These are phyloP conservation scores for Puccinia horiana DNA, from an alignment of 1,284 basidiomycete species.

Conservation along the genomic window DNA sequence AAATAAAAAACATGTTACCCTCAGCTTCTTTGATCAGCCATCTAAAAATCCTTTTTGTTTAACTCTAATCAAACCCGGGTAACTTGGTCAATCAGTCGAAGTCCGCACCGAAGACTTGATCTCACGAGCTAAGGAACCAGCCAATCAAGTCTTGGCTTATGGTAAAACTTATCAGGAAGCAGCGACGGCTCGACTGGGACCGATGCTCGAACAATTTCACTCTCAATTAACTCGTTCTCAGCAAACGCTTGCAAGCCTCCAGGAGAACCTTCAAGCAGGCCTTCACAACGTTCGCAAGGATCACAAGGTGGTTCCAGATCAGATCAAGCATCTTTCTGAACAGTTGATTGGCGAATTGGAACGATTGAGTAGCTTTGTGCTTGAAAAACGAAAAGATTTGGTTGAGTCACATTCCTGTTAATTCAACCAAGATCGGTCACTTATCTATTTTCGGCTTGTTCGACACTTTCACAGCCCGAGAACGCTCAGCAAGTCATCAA, in stretches of 20 bases:
- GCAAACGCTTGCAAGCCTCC: conserved; percentile 28
- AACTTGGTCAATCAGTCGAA: conserved; percentile 15
- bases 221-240: conserved; percentile 29
- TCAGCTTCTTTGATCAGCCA: neutral
- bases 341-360: conserved; percentile 44
- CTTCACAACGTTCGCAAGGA: conserved; percentile 32
- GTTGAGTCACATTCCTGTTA: neutral
- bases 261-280: conserved; percentile 35
- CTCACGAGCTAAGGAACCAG: conserved; percentile 39
- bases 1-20: neutral
- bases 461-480: conserved; percentile 34
- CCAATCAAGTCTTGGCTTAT: conserved; percentile 41
- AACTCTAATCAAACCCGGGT: neutral
- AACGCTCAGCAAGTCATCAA: conserved; percentile 39
- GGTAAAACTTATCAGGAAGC: conserved; percentile 47
- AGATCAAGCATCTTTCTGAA: conserved; percentile 30
- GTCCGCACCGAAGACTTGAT: conserved; percentile 41
- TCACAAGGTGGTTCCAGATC: conserved; percentile 36
- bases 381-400: conserved; percentile 47
- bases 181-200: conserved; percentile 23
- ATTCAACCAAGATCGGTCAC: neutral
- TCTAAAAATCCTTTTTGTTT: neutral
- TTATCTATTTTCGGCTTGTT: neutral
- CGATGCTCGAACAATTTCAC: conserved; percentile 43
- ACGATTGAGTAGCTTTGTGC: conserved; percentile 34